Conservation (phyloP, 805 yeast species). For the Candida manassasensis region DNA sequence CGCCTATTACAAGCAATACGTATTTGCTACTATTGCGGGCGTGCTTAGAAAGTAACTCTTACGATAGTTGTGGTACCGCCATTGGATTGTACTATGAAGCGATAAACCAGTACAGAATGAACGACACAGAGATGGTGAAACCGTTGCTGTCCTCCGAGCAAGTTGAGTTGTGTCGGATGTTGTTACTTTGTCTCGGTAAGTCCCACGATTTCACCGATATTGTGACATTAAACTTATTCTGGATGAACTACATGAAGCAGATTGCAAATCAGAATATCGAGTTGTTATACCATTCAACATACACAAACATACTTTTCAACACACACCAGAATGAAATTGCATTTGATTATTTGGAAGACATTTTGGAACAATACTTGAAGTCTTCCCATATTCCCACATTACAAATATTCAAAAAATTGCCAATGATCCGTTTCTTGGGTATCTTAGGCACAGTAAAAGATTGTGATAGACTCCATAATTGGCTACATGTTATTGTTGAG, state of each 20-base stretch:
- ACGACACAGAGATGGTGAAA: neutral
- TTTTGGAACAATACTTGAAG: neutral
- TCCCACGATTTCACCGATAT: slow-evolving; percentile 19
- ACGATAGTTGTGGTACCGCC: slow-evolving; percentile 2
- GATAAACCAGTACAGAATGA: slow-evolving; percentile 3
- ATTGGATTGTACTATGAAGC: slow-evolving; percentile 2
- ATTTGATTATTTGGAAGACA: slow-evolving; percentile 12
- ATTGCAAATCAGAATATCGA: slow-evolving; percentile 9
- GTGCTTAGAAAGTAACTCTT: neutral
- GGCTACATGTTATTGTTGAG: slow-evolving; percentile 11
- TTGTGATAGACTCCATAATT: slow-evolving; percentile 15
- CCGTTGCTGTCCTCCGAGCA: slow-evolving; percentile 3
- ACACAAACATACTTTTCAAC: slow-evolving; percentile 19
- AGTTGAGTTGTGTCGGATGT: slow-evolving; percentile 4
- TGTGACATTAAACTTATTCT: slow-evolving; percentile 18
- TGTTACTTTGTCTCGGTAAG: slow-evolving; percentile 5
- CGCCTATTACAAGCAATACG: slow-evolving; percentile 2
- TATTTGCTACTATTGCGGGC: slow-evolving; percentile 4
- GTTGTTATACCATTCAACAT: slow-evolving; percentile 16
- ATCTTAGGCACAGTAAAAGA: slow-evolving; percentile 16
- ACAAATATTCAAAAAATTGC: slow-evolving; percentile 10
- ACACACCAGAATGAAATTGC: slow-evolving; percentile 21
- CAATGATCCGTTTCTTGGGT: slow-evolving; percentile 15
- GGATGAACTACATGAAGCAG: slow-evolving; percentile 13
- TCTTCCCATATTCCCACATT: neutral